Percentiles rank a stretch among this genome's conserved stretches.
These are phyloP conservation scores for Colletotrichum abscissum DNA, from an alignment of 2,329 filamentous ascomycete genomes.

Conservation along the genomic window DNA sequence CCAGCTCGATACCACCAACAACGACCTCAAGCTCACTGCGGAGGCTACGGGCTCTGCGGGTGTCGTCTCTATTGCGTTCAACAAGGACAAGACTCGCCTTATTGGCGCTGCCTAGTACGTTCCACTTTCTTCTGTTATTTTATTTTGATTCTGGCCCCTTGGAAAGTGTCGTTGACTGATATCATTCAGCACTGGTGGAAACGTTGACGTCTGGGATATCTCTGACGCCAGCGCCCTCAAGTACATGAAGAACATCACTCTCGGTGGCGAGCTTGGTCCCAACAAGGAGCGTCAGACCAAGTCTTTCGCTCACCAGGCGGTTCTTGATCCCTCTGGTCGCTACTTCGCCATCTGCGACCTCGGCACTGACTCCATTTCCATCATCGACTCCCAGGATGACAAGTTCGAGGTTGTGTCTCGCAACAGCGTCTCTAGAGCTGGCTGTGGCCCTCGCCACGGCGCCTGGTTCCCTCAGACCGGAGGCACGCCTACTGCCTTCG, in stretches of 20 bases:
- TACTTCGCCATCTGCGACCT: constrained; percentile 63
- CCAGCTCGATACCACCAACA: constrained; percentile 46
- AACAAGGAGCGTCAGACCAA: constrained; percentile 44
- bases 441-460: constrained; percentile 63
- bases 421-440: constrained; percentile 47
- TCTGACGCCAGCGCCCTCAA: constrained; percentile 46
- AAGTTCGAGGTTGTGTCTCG: constrained; percentile 50
- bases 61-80: constrained; percentile 61
- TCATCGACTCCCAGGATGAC: constrained; percentile 57
- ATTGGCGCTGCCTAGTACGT: constrained; percentile 54
- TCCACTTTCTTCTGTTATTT: background rate
- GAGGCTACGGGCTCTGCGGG: constrained; percentile 50
- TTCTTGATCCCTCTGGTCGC: constrained; percentile 60
- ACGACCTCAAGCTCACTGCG: constrained; percentile 43
- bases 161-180: background rate
- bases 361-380: constrained; percentile 58
- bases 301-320: constrained; percentile 58
- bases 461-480: constrained; percentile 54
- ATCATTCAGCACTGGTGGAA: constrained; percentile 43
- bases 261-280: constrained; percentile 48
- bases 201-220: constrained; percentile 59
- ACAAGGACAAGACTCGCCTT: constrained; percentile 55
- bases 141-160: background rate
- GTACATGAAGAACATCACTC: constrained; percentile 51
- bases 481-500: constrained; percentile 54